phyloP scores from a whole-genome alignment of 2,329 filamentous ascomycete species.

The Amesomyces nigricolor region DNA sequence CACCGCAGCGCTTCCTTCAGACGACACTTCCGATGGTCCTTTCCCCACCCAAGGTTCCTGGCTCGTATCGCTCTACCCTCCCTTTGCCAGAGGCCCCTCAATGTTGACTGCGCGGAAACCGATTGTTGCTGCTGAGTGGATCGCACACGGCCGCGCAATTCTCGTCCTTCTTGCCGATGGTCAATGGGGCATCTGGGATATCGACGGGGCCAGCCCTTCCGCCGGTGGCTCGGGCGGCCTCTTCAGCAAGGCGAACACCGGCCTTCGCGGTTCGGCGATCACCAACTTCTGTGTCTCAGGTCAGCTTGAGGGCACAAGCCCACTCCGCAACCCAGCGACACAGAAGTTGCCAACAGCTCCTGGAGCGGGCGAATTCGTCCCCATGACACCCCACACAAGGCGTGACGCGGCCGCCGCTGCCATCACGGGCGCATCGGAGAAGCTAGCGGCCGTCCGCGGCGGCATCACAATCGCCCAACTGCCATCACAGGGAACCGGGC shows the following conservation, averaged over 20 bases:
- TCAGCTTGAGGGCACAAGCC: constrained; percentile 55
- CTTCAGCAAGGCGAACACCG: constrained; percentile 46
- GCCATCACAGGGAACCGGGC: constrained; percentile 35
- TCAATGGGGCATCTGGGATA: constrained; percentile 64
- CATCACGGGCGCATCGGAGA: constrained; percentile 42
- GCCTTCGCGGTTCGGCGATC: constrained; percentile 52
- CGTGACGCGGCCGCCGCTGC: constrained; percentile 46
- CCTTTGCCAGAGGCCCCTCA: constrained; percentile 45
- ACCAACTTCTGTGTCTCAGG: constrained; percentile 54
- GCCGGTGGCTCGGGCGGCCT: constrained; percentile 32
- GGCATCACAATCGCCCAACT: constrained; percentile 47
- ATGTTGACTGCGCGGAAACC: constrained; percentile 46
- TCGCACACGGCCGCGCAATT: constrained; percentile 54
- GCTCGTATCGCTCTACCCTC: constrained; percentile 57
- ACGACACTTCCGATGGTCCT: constrained; percentile 45
- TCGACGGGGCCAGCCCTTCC: constrained; percentile 51
- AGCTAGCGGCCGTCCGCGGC: constrained; percentile 46
- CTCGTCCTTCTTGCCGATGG: constrained; percentile 56
- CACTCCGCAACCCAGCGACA: constrained; percentile 42
- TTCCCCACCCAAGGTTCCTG: constrained; percentile 57
- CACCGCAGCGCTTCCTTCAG: constrained; percentile 45
- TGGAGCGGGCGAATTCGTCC: constrained; percentile 48
- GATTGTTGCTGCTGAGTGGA: constrained; percentile 58
- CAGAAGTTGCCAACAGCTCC: constrained; percentile 33
- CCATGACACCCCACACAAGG: constrained; percentile 59